Conservation (phyloP, 805 yeast genomes). For the Metschnikowia santaceciliae region DNA sequence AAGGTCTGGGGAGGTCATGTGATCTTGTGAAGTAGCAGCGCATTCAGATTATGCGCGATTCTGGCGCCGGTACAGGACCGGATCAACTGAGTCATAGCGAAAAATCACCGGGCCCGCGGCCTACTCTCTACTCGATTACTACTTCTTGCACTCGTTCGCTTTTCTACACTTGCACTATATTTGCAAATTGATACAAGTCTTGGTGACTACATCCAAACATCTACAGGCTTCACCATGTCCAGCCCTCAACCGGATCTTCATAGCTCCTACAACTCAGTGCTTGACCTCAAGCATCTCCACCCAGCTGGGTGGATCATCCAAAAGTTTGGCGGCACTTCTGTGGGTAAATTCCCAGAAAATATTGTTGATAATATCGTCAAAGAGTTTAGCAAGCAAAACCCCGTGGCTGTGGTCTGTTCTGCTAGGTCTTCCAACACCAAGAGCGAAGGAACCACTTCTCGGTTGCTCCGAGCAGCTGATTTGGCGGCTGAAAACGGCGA, state of each 20-base stretch:
- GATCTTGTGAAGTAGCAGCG: background rate
- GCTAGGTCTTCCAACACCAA: constrained; percentile 91
- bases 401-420: constrained; percentile 92
- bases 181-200: background rate
- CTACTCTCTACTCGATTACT: background rate
- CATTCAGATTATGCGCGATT: constrained; percentile 3
- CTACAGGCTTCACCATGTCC: constrained; percentile 5
- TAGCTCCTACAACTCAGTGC: constrained; percentile 38
- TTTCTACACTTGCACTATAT: too few relatives aligned
- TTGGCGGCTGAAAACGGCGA: constrained; percentile 59
- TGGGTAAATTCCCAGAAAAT: constrained; percentile 86
- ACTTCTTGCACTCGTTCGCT: background rate
- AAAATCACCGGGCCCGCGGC: background rate
- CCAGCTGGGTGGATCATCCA: constrained; percentile 53
- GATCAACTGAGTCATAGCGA: constrained; percentile 2
- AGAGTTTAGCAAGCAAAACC: constrained; percentile 51
- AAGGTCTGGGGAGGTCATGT: background rate
- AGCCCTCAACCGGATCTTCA: constrained; percentile 19
- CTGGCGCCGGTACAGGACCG: constrained; percentile 4
- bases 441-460: constrained; percentile 91
- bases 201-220: background rate
- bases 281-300: constrained; percentile 28
- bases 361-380: constrained; percentile 84
- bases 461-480: constrained; percentile 83
- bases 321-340: constrained; percentile 96